phyloP scores from a whole-genome alignment of 1,284 basidiomycete species.

The Somion occarium region DNA sequence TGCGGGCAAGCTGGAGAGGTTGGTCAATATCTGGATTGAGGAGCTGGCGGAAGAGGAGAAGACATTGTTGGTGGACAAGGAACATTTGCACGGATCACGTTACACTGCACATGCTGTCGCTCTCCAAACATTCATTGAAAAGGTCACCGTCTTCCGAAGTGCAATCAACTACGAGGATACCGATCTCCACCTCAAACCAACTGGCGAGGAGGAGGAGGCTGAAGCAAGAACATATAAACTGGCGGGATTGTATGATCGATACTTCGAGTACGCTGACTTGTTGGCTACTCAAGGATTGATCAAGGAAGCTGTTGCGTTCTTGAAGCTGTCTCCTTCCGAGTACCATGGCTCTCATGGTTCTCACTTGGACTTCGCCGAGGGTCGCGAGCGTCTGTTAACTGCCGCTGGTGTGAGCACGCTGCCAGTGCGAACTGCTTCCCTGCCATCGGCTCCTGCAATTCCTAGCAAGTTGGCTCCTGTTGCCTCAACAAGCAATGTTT shows the following conservation, averaged over 20 bases:
- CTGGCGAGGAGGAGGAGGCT: conserved; percentile 29
- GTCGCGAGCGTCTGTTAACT: conserved; percentile 56
- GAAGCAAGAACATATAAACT: conserved; percentile 78
- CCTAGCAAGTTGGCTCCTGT: conserved; percentile 13
- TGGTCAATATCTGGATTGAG: conserved; percentile 91
- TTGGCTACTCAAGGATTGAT: conserved; percentile 88
- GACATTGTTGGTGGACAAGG: conserved; percentile 40
- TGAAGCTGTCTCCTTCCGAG: conserved; percentile 76
- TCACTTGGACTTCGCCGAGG: conserved; percentile 52
- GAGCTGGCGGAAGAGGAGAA: conserved; percentile 89
- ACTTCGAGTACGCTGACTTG: conserved; percentile 94
- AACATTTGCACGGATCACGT: conserved; percentile 43
- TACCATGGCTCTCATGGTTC: conserved; percentile 64
- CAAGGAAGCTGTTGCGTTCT: conserved; percentile 77
- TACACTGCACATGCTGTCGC: conserved; percentile 89
- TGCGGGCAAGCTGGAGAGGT: conserved; percentile 83
- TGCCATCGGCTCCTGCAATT: conserved; percentile 18
- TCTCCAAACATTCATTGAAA: conserved; percentile 93
- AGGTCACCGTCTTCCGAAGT: conserved; percentile 90
- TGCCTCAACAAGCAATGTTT: conserved; percentile 16
- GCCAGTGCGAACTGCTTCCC: conserved; percentile 25
- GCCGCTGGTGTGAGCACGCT: conserved; percentile 38
- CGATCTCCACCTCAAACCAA: conserved; percentile 49
- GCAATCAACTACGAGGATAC: conserved; percentile 86
- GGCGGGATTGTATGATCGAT: conserved; percentile 84